Base-by-base conservation (phyloP, 129 eudicot species). In the Lonicera japonica region DNA sequence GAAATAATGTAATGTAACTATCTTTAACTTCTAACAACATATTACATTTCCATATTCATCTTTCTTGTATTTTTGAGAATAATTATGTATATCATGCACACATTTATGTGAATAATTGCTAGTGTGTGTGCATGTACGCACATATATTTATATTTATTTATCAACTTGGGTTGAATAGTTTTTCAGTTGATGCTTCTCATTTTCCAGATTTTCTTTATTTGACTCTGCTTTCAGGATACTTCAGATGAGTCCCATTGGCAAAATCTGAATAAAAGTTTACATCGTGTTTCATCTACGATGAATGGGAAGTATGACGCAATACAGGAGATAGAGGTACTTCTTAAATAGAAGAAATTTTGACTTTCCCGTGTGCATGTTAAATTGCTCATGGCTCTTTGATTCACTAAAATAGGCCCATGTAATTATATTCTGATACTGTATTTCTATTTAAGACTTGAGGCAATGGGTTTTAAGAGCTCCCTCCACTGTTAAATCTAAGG, bases 281-380 rank as follows among this genome's bases (percentile, higher is more conserved):
- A 66, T 18, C 89, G 82, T 65, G 94, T 88, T 65, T 88, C 99
- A 54, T 82, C 95, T 56, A 83, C 96, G 14, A 69, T 85, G 47
- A 77, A 94, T 71, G 99, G 99, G 62, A 94, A 88, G 77, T 82
- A 74, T 72, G 96, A 71, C 45, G 92, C 95, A 20, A 47, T 76
- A 53, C 45, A 65, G 62, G 89, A 76, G 77, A 85, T 94, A 25
- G 67, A 76, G 96, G 96, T 94, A 78, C 43, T 48, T 43, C 43
- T 5, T 1, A 43, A 43, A 43, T 43, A 3, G 16, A 43, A 14
- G 13, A 43, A 43, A 11, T 2, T 60, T 22, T 15, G 4, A 52
- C 15, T 6, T 50, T 25, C 61, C 13, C 51, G 36, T 53, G 51
- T 40, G 12, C 50, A 45, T 50, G 41, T 47, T 36, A 21, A 21